Percentiles rank a stretch among this genome's conserved stretches.
Conservation (phyloP, 228 moss, liverwort and hornwort species). For the Sphagnum fallax region DNA sequence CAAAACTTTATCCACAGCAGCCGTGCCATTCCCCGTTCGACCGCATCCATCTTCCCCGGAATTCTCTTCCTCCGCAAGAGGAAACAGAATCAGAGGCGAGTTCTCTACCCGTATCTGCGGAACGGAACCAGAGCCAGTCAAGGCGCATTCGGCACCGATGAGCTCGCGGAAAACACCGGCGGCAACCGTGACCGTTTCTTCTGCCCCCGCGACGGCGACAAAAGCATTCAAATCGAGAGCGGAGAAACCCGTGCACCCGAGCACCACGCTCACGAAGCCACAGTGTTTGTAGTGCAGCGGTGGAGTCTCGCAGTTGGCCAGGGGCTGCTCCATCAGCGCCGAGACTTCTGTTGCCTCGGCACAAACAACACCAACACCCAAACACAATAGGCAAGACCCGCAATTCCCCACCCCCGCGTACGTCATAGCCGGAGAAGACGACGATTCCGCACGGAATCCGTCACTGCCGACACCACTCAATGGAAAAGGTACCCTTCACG, state of each 20-base stretch:
- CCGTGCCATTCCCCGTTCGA: neutral
- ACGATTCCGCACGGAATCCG: too few relatives aligned
- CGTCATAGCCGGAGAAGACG: too few relatives aligned
- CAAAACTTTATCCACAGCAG: neutral
- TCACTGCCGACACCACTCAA: too few relatives aligned
- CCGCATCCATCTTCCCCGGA: neutral
- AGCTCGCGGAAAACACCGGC: slow-evolving; percentile 12
- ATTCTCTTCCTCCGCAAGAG: slow-evolving; percentile 25
- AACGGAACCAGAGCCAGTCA: slow-evolving; percentile 19
- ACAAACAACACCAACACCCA: too few relatives aligned
- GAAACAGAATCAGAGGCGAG: slow-evolving; percentile 20
- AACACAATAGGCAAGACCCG: too few relatives aligned
- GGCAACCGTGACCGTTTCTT: neutral
- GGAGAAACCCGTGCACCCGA: slow-evolving; percentile 1
- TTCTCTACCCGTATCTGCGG: slow-evolving; percentile 21
- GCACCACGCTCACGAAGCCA: slow-evolving; percentile 29
- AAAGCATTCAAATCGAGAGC: neutral
- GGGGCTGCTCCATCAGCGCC: too few relatives aligned
- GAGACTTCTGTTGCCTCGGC: too few relatives aligned
- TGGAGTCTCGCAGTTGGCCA: too few relatives aligned
- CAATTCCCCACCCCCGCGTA: too few relatives aligned
- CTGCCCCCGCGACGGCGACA: neutral
- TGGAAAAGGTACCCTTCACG: too few relatives aligned
- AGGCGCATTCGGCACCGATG: slow-evolving; percentile 32
- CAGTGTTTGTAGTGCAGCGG: slow-evolving; percentile 22